Evolutionary conservation across 2,329 filamentous ascomycete species (phyloP), one percentile per base, ranked within the genome.

Genomic region (Penicillium sp.): DNA sequence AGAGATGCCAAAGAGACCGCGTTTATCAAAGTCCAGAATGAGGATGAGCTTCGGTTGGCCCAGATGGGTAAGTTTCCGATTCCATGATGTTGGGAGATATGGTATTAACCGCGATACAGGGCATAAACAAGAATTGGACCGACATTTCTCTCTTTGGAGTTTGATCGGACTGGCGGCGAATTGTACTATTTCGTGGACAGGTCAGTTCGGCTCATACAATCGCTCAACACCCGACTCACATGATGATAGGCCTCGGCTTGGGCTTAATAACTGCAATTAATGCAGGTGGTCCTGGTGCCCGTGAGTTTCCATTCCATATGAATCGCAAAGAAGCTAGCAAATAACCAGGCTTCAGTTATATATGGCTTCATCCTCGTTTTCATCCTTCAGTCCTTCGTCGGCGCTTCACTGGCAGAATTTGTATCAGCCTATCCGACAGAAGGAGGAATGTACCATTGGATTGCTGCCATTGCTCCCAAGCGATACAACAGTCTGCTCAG

Each of bases 401-500:
- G 73, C 31, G 74, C 77, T 4, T 80, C 79, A 0, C 66, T 81
- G 21, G 77, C 78, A 9, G 79, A 82, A 60, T 77, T 82, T 53
- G 78, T 80, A 9, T 80, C 78, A 4, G 76, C 77, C 2, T 81
- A 81, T 57, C 80, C 80, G 4, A 79, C 78, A 10, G 76, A 77
- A 51, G 80, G 79, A 23, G 79, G 79, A 43, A 80, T 80, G 78
- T 82, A 82, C 55, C 79, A 81, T 62, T 82, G 80, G 80, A 79
- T 80, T 39, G 79, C 78, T 7, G 78, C 77, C 1, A 73, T 82
- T 27, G 77, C 79, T 4, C 79, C 79, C 0, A 71, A 68, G 36
- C 65, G 64, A 42, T 70, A 70, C 42, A 78, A 73, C 13, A 74
- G 73, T 21, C 66, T 77, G 41, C 58, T 81, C 61, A 79, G 77